Base-by-base conservation (phyloP, 1,139 yeast species). In the Wickerhamomyces sp. region DNA sequence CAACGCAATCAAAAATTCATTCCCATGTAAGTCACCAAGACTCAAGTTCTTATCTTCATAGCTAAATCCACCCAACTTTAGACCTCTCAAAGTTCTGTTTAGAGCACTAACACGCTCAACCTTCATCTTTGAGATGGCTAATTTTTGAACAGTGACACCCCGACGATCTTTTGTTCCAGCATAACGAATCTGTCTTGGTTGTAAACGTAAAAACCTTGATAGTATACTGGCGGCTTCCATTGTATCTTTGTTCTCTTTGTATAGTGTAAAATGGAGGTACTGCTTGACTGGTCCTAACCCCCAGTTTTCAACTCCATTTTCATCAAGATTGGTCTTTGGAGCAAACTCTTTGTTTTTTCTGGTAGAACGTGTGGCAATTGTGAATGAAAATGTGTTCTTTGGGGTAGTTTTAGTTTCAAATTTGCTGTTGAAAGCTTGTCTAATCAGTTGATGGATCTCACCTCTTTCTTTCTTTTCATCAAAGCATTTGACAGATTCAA, bases 111-210 rank as follows among this genome's bases (percentile, higher is more conserved):
- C 78, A 57, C 99, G 73, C 36, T 83, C 90, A n/a, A 85, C 85
- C 51, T 81, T 79, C 45, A 89, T 81, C 51, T 79, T 79, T 43
- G 81, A 78, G 47, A 91, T 71, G 37, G 91, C 81, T 48, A 87
- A 78, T 51, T 80, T 77, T 66, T 93, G 99, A 45, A 90, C 89
- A 1, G 99, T 94, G 27, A 88, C 93, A 45, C 95, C 99, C 61
- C 99, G 79, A 59, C 98, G 79, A 64, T 93, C 99, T 60, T 93
- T 93, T 6, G 99, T 94, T 23, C 99, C 99, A 0, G 98, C 95
- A 64, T 83, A 90, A 45, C 86, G 75, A 36, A 93, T 74, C 34
- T 72, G 64, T 55, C 83, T 85, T 8, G 84, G 73, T 15, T 91
- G 93, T 15, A 86, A 68, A 51, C 91, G 76, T 55, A 93, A 71